These are phyloP conservation scores for Hymenoscyphus albidus DNA, from an alignment of 2,329 filamentous ascomycete genomes.

Conservation along the genomic window DNA sequence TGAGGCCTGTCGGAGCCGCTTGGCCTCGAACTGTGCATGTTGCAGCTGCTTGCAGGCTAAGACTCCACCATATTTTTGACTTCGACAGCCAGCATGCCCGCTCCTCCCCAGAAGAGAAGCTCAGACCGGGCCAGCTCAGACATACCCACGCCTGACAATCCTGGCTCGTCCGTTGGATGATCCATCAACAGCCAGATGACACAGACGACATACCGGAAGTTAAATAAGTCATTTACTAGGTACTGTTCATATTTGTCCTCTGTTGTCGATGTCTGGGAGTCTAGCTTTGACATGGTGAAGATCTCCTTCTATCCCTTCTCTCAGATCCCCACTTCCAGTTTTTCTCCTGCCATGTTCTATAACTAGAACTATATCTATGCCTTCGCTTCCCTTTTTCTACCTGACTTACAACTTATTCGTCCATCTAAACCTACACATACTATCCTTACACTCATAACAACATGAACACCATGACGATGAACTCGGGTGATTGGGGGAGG, in stretches of 20 bases:
- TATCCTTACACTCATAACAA: constrained; percentile 4
- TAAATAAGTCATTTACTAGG: constrained; percentile 33
- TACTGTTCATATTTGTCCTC: constrained; percentile 32
- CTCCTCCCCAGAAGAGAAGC: constrained; percentile 34
- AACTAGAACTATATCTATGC: constrained; percentile 9
- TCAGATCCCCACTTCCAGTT: constrained; percentile 16
- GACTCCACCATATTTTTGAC: constrained; percentile 27
- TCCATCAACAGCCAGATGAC: constrained; percentile 34
- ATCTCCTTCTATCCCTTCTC: constrained; percentile 26
- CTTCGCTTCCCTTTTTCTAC: constrained; percentile 5
- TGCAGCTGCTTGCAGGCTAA: constrained; percentile 31
- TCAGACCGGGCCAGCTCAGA: constrained; percentile 29
- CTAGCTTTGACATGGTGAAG: constrained; percentile 30
- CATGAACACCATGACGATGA: constrained; percentile 26
- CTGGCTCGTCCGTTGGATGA: constrained; percentile 27
- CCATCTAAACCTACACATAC: constrained; percentile 5
- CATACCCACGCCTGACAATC: constrained; percentile 12
- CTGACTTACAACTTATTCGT: constrained; percentile 18
- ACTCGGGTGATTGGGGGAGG: constrained; percentile 24
- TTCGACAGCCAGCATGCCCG: constrained; percentile 31
- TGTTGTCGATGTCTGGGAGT: constrained; percentile 28
- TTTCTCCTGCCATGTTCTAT: neutral
- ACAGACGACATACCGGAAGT: constrained; percentile 36
- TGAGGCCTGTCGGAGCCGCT: constrained; percentile 26
- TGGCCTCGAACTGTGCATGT: constrained; percentile 25